A percentile compares a stretch with the other conserved stretches of the same genome.
phyloP scores from a whole-genome alignment of 1,139 yeast species.

The Scheffersomyces lignicola region DNA sequence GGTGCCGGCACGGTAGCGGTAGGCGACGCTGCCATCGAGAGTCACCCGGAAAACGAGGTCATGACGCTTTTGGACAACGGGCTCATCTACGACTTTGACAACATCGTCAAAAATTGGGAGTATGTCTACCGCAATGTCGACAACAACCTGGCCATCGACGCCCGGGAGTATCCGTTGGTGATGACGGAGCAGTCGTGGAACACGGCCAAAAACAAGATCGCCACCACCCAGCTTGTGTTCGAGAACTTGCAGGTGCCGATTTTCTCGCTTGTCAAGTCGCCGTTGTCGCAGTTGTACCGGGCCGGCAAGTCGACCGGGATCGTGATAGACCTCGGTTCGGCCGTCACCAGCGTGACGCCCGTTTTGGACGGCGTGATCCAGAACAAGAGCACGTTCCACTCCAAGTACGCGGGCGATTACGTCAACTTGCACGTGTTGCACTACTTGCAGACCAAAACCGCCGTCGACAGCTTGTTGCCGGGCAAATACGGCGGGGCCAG shows the following conservation, averaged over 20 bases:
- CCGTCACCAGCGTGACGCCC: conserved; percentile 65
- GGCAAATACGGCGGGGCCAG: conserved; percentile 23
- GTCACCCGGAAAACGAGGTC: conserved; percentile 48
- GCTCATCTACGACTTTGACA: conserved; percentile 63
- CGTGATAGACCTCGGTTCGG: conserved; percentile 68
- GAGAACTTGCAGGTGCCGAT: conserved; percentile 66
- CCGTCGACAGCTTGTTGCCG: conserved; percentile 30
- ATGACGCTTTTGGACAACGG: conserved; percentile 69
- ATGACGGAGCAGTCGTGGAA: conserved; percentile 68
- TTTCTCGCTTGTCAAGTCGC: conserved; percentile 67
- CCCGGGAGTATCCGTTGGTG: conserved; percentile 61
- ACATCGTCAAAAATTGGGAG: conserved; percentile 58
- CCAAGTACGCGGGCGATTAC: conserved; percentile 71
- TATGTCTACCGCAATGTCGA: conserved; percentile 55
- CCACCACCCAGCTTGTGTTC: conserved; percentile 62
- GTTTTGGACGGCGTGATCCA: conserved; percentile 69
- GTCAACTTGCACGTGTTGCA: conserved; percentile 54
- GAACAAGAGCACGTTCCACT: conserved; percentile 56
- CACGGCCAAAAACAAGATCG: conserved; percentile 49
- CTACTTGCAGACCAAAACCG: conserved; percentile 33
- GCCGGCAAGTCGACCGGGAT: conserved; percentile 67
- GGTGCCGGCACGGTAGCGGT: conserved; percentile 30
- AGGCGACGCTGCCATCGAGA: conserved; percentile 52
- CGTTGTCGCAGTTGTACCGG: conserved; percentile 68
- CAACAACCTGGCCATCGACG: conserved; percentile 39